Evolutionary conservation across 169 alveolate species (phyloP), one percentile per base, ranked within the genome.

Genomic region (Cryptosporidium viatorum): DNA sequence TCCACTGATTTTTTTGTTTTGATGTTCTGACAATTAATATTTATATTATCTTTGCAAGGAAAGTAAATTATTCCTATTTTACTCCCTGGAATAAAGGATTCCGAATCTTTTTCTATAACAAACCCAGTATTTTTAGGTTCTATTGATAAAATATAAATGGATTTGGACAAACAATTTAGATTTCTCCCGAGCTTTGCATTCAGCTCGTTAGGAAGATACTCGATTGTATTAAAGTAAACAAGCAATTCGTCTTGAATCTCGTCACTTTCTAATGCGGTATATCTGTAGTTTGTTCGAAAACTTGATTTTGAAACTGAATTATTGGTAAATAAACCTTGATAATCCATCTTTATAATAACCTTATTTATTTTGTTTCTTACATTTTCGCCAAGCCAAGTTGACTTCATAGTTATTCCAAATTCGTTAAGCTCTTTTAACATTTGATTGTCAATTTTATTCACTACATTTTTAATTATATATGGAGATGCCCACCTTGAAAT

Each of bases 401-500:
- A 18, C 7, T 37, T 59, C 52, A 62, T 41, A 0, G 89, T 33
- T 50, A 67, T 67, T 5, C 89, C 89, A 62, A 18, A 80, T 80
- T 80, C 51, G 5, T 29, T 41, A 6, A 80, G 21, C 12, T 80
- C 89, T 21, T 29, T 43, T 10, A 37, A 48, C 9, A 80, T 21
- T 7, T 26, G 41, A 62, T 23, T 48, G 23, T 60, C 52, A 29
- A 80, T 33, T 1, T 39, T 60, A 12, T 31, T 60, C 1, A 31
- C 55, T 51, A 37, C n/a, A 65, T 65, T 50, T 39, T 60, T 60
- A 29, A 43, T 62, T 43, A 26, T 59, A 23, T 62, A 80, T n/a
- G 89, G 89, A 29, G 73, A 59, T 26, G 89, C 89, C 80, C 73
- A 80, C 26, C 33, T 62, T 18, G 89, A 80, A 43, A 80, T 62